A percentile compares a stretch with the other conserved stretches of the same genome.
Conservation (phyloP, 306 rosid species). For the Nissolia schottii region DNA sequence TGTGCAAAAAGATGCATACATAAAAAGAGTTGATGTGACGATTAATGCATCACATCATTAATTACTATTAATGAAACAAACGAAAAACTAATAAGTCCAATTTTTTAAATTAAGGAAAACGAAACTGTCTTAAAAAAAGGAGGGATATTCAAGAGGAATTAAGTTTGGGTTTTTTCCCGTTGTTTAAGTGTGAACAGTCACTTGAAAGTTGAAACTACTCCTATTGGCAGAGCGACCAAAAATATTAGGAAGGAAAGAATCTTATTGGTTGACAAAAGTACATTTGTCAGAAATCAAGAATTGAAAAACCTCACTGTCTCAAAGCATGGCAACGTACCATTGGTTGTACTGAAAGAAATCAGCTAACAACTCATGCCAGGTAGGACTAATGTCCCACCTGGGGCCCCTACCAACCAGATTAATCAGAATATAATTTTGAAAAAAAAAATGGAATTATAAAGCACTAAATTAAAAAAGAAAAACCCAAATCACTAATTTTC, state of each 20-base stretch:
- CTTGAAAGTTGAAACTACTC: no score
- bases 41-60: no score
- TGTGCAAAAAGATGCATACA: no score
- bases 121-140: no score
- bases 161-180: no score
- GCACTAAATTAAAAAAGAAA: background rate
- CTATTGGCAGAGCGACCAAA: no score
- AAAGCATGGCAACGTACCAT: conserved; percentile 8
- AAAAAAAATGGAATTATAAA: background rate
- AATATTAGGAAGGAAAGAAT: background rate
- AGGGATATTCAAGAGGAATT: no score
- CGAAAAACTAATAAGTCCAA: no score
- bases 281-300: background rate
- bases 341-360: conserved; percentile 15
- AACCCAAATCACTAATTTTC: background rate
- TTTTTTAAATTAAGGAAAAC: no score
- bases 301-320: background rate
- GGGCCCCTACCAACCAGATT: background rate
- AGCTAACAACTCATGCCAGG: background rate
- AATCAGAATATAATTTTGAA: background rate
- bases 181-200: no score
- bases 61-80: no score
- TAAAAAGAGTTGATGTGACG: no score
- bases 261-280: background rate
- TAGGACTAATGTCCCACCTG: background rate